Evolutionary conservation across 2,329 filamentous ascomycete genomes (phyloP).

Genomic region (Colletotrichum navitas): DNA sequence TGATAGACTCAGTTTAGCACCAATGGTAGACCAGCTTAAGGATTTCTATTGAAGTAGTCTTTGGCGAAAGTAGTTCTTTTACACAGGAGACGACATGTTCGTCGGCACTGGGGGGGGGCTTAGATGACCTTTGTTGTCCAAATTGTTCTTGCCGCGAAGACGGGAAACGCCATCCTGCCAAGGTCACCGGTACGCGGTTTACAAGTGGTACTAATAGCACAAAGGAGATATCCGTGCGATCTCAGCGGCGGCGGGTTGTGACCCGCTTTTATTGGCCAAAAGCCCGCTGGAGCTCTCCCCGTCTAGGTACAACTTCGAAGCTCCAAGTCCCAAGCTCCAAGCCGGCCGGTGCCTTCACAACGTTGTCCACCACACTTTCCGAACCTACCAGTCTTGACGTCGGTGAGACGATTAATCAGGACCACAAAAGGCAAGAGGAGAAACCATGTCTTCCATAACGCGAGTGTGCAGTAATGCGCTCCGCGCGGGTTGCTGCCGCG

Average conservation of each 20-base stretch:
- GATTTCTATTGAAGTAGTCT: neutral
- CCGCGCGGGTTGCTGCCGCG: slow-evolving; percentile 3
- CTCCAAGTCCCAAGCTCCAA: neutral
- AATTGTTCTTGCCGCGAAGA: neutral
- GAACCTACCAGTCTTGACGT: neutral
- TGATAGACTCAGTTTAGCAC: slow-evolving; percentile 13
- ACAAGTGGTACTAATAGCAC: neutral
- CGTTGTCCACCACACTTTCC: neutral
- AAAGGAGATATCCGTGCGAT: neutral
- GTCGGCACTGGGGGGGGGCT: neutral
- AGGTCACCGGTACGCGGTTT: neutral
- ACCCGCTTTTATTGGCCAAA: slow-evolving; percentile 1
- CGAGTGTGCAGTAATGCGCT: slow-evolving; percentile 17
- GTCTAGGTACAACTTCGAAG: neutral
- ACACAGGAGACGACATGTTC: neutral
- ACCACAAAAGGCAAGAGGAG: neutral
- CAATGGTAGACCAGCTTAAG: neutral
- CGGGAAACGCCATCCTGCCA: neutral
- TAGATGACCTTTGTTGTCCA: neutral
- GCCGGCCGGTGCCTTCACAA: neutral
- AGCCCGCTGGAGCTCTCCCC: slow-evolving; percentile 3
- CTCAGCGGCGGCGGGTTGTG: neutral
- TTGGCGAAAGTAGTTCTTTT: neutral
- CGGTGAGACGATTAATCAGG: neutral
- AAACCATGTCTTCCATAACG: slow-evolving; percentile 15